phyloP scores from a whole-genome alignment of 441 rosid species.

The Hura crepitans region DNA sequence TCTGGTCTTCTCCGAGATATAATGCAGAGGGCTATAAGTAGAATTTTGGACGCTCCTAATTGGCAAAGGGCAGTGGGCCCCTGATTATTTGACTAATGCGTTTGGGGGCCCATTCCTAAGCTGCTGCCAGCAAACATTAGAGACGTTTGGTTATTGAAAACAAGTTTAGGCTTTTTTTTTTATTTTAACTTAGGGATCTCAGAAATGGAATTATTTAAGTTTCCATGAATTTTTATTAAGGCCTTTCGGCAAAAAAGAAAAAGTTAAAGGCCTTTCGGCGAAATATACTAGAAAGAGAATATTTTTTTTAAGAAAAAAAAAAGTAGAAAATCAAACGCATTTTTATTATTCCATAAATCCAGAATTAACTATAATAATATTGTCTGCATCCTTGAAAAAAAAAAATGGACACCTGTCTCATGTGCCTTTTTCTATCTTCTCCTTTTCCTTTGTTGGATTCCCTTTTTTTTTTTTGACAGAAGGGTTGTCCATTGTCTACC shows the following conservation, averaged over 20 bases:
- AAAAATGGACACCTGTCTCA: too few species aligned
- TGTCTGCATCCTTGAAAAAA: not conserved
- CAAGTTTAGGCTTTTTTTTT: not conserved
- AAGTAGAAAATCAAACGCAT: not conserved
- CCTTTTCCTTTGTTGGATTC: not conserved
- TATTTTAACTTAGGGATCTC: not conserved
- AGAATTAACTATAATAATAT: not conserved
- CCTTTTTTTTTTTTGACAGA: constrained; percentile 22
- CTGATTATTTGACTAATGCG: too few species aligned
- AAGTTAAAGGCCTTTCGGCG: not conserved
- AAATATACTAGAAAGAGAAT: too few species aligned
- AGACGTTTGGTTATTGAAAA: not conserved
- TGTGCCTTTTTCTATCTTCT: too few species aligned
- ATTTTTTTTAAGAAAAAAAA: too few species aligned
- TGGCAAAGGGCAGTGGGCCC: too few species aligned
- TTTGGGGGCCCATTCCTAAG: not conserved
- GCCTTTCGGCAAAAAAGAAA: not conserved
- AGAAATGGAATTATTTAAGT: not conserved
- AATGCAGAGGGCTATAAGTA: too few species aligned
- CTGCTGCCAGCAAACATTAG: constrained; percentile 7
- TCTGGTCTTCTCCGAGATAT: too few species aligned
- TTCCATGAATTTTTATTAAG: not conserved
- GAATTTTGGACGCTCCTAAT: too few species aligned
- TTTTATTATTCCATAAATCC: not conserved
- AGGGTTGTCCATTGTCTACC: constrained; percentile 17